Evolutionary conservation across 2,329 filamentous ascomycete species (phyloP), one percentile per base, ranked within the genome.

Genomic region (Fusarium xylarioides): DNA sequence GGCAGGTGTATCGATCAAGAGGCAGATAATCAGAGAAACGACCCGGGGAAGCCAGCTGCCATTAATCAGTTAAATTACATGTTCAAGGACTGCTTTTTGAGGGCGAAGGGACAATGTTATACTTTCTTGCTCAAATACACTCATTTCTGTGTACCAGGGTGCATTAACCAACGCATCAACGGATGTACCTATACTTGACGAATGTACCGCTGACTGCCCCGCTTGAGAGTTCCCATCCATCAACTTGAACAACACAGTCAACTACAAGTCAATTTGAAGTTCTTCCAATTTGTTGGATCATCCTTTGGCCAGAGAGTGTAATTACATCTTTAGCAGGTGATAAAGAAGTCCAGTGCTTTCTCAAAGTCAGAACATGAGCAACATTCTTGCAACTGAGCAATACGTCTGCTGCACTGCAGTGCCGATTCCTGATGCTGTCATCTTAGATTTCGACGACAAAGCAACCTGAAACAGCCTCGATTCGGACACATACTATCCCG

Each of bases 101-200:
- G n/a, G 26, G 28, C 32, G 18, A 21, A 40, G 32, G 43, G 44
- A 21, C 38, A 43, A 55, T 38, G 53, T 56, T 58, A 49, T 50
- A 68, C n/a, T 61, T 73, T 73, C 70, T 47, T 73, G 70, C 70
- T 73, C 70, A 73, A 73, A 73, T 23, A 47, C 34, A 70, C 70
- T 67, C 70, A 66, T 56, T 26, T 38, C 52, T 47, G 11, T 34
- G 50, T 66, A 54, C 46, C 49, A 46, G n/a, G 55, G 50, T 58
- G 43, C 23, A 56, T 52, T 50, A n/a, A 32, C 43, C 35, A 26
- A 49, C 47, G 32, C n/a, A 35, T 49, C 26, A 38, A 52, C 19
- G 9, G 12, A 74, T 52, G 71, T 74, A 74, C 56, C 59, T 40
- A 49, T 74, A 74, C 71, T 59, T 74, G 21, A 23, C 6, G 9